These are phyloP conservation scores for Amniculicola lignicola DNA, from an alignment of 495 filamentous ascomycete genomes.

Conservation along the genomic window DNA sequence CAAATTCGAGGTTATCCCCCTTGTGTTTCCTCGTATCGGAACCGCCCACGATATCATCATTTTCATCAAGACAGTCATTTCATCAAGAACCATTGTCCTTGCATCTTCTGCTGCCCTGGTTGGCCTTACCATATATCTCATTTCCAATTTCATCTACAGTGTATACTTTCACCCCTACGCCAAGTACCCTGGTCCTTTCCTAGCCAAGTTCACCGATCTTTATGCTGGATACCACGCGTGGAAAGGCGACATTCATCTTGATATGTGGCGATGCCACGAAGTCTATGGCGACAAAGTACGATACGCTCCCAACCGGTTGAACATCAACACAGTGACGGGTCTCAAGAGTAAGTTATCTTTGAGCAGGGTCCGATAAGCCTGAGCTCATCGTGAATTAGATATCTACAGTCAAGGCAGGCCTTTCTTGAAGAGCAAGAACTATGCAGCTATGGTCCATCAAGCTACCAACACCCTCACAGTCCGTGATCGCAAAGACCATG, in stretches of 20 bases:
- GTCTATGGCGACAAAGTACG: constrained; percentile 15
- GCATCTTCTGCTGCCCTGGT: neutral
- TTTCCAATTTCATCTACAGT: constrained; percentile 16
- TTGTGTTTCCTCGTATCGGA: too few relatives aligned
- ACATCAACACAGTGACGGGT: constrained; percentile 4
- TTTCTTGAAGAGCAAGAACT: constrained; percentile 5
- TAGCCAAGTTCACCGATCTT: constrained; percentile 17
- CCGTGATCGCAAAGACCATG: constrained; percentile 10
- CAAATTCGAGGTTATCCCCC: too few relatives aligned
- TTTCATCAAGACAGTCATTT: neutral
- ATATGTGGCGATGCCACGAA: constrained; percentile 14
- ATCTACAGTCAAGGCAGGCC: constrained; percentile 7
- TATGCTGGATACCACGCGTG: constrained; percentile 17
- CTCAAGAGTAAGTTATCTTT: neutral
- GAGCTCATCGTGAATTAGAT: neutral
- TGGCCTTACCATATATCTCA: constrained; percentile 3
- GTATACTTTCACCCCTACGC: constrained; percentile 21
- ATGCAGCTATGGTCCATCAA: constrained; percentile 3
- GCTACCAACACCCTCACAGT: constrained; percentile 14
- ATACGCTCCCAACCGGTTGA: constrained; percentile 11
- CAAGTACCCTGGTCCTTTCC: constrained; percentile 18
- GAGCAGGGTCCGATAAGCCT: neutral
- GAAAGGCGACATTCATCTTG: constrained; percentile 19
- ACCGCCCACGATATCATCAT: neutral
- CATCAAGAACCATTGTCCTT: neutral